These are phyloP conservation scores for Astragalus glycyphyllos DNA, from an alignment of 306 rosid species.

Conservation along the genomic window DNA sequence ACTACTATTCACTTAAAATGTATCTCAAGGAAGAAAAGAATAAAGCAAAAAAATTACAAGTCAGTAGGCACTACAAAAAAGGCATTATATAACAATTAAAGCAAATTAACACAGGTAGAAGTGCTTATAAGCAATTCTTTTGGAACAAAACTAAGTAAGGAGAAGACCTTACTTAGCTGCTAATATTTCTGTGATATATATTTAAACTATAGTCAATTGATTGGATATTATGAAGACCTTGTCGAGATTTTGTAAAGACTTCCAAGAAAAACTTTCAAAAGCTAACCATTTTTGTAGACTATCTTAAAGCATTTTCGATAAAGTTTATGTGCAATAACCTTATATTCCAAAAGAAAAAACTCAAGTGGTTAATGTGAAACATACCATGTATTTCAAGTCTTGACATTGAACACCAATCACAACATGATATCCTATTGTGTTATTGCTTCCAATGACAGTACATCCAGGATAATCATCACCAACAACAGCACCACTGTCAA, in stretches of 20 bases:
- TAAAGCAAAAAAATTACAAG: background rate
- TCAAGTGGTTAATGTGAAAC: constrained; percentile 21
- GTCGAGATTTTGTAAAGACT: constrained; percentile 1
- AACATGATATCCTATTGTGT: constrained; percentile 87
- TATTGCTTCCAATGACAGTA: constrained; percentile 76
- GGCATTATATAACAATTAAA: background rate
- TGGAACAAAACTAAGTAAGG: background rate
- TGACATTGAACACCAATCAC: constrained; percentile 87
- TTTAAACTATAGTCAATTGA: background rate
- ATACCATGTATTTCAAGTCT: constrained; percentile 88
- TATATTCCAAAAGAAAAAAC: constrained; percentile 3
- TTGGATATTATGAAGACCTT: constrained; percentile 9
- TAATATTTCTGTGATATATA: background rate
- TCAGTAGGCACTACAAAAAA: background rate
- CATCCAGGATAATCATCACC: constrained; percentile 90
- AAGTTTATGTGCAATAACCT: constrained; percentile 21
- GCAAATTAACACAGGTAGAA: constrained; percentile 5
- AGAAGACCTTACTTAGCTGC: background rate
- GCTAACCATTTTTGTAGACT: constrained; percentile 2
- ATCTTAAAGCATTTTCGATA: background rate
- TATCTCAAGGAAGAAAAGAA: constrained; percentile 5
- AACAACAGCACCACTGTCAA: constrained; percentile 93
- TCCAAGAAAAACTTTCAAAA: background rate
- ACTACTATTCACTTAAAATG: background rate
- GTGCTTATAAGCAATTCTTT: background rate